Percentiles rank a stretch among this genome's conserved stretches.
phyloP scores from a whole-genome alignment of 306 rosid species.

The Glycine tomentella region DNA sequence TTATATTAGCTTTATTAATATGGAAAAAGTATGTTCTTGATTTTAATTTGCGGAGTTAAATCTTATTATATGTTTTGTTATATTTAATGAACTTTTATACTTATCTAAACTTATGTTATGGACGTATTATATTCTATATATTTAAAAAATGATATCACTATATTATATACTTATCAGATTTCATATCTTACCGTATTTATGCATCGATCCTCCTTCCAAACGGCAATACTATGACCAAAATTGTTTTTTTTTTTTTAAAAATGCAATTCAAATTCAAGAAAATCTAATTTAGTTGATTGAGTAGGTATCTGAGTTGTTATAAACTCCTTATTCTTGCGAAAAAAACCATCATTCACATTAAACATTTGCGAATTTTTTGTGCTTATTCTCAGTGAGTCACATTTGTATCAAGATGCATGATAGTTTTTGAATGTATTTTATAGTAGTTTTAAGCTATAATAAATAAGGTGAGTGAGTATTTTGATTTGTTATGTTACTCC shows the following conservation, averaged over 20 bases:
- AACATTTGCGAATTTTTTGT: not conserved
- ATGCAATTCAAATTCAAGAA: not conserved
- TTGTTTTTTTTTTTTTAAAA: not conserved
- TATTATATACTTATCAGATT: not conserved
- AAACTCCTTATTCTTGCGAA: too few relatives aligned
- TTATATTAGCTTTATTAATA: not conserved
- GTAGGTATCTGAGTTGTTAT: too few relatives aligned
- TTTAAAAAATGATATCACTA: not conserved
- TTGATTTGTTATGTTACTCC: not conserved
- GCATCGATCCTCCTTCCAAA: not conserved
- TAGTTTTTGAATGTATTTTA: not conserved
- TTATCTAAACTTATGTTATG: not conserved
- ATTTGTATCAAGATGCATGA: not conserved
- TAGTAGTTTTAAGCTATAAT: not conserved
- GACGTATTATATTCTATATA: not conserved
- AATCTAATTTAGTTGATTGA: too few relatives aligned
- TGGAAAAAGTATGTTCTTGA: not conserved
- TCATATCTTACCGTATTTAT: not conserved
- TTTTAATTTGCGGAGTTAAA: not conserved
- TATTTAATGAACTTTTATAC: not conserved
- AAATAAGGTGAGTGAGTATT: not conserved
- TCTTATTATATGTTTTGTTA: not conserved
- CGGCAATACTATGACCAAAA: not conserved
- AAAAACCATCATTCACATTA: not conserved
- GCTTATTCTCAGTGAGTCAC: not conserved